These are phyloP conservation scores for Lentithecium fluviatile DNA, from an alignment of 495 filamentous ascomycete species.

Conservation along the genomic window DNA sequence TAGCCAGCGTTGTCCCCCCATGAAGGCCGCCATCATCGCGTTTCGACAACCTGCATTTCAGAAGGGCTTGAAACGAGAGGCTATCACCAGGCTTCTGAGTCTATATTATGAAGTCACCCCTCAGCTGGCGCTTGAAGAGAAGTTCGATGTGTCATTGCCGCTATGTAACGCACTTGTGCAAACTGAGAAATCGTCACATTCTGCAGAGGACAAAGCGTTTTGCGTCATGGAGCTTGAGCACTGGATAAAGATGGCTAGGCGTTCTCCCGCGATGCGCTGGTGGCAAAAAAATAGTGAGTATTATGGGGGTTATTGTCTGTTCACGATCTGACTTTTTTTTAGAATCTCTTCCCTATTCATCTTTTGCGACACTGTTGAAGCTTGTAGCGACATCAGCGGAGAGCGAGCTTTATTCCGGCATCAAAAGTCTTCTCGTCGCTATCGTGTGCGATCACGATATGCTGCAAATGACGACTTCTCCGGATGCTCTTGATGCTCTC, in stretches of 20 bases:
- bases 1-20: constrained; percentile 69
- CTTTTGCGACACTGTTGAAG: constrained; percentile 63
- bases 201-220: constrained; percentile 52
- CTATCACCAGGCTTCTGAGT: constrained; percentile 67
- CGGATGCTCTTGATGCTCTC: constrained; percentile 54
- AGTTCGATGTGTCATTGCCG: constrained; percentile 77
- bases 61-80: constrained; percentile 75
- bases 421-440: constrained; percentile 50
- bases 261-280: constrained; percentile 81
- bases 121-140: constrained; percentile 74
- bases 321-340: constrained; percentile 18
- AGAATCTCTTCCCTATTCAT: constrained; percentile 52
- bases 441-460: constrained; percentile 54
- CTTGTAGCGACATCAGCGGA: constrained; percentile 48
- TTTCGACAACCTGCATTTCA: constrained; percentile 64
- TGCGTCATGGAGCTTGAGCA: constrained; percentile 69
- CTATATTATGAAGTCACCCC: constrained; percentile 81
- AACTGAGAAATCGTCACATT: constrained; percentile 51
- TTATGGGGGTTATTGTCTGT: constrained; percentile 3
- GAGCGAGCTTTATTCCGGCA: constrained; percentile 44
- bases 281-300: constrained; percentile 61
- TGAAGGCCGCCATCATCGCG: constrained; percentile 70
- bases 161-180: constrained; percentile 64
- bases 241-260: constrained; percentile 70
- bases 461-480: constrained; percentile 44